Evolutionary conservation across 805 yeast genomes (phyloP).

Genomic region (Yarrowia deformans): DNA sequence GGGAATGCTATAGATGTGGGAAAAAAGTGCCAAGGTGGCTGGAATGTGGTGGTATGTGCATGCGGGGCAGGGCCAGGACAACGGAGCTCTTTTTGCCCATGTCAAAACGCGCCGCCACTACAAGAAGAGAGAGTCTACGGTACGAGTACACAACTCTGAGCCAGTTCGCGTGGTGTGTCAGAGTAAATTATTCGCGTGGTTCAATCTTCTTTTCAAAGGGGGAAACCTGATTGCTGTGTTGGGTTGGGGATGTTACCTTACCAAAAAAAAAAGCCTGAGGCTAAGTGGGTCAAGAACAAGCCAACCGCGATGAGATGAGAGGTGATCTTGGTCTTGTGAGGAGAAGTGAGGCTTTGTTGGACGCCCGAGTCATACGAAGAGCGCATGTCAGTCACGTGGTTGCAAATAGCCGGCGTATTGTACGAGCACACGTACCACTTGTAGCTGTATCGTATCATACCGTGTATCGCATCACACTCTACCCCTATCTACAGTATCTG

Average conservation of each 20-base stretch:
- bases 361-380: too few relatives aligned
- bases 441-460: too few relatives aligned
- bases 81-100: too few relatives aligned
- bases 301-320: constrained; percentile 4
- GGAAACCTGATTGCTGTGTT: constrained; percentile 7
- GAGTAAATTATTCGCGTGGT: not conserved
- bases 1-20: not conserved
- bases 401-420: not conserved
- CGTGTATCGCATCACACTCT: too few relatives aligned
- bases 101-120: too few relatives aligned
- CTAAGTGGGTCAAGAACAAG: not conserved
- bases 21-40: constrained; percentile 3
- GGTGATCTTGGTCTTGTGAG: not conserved
- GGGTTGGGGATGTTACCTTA: not conserved
- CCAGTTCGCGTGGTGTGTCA: constrained; percentile 9
- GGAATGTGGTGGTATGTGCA: constrained; percentile 3
- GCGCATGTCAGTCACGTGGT: too few relatives aligned
- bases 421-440: not conserved
- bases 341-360: not conserved
- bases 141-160: not conserved
- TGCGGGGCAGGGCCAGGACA: not conserved
- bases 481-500: not conserved
- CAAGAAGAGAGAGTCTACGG: not conserved
- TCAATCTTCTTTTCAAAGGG: not conserved
- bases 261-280: not conserved